A percentile compares a stretch with the other conserved stretches of the same genome.
These are phyloP conservation scores for Pulveroboletus sp. DNA, from an alignment of 768 basidiomycete species.

Conservation along the genomic window DNA sequence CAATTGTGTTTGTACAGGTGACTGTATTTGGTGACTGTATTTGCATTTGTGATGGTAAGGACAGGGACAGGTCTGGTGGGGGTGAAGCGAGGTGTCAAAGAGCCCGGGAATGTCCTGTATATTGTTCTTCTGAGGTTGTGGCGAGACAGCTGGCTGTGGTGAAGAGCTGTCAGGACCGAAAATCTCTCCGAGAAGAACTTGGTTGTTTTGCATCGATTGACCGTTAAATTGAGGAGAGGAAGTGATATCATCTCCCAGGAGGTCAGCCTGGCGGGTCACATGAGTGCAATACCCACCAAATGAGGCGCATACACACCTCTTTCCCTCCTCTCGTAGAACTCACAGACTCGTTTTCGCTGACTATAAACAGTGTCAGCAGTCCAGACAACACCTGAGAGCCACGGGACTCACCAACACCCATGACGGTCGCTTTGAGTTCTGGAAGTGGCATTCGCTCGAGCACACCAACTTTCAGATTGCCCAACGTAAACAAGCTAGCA, in stretches of 20 bases:
- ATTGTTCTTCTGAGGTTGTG: conserved; percentile 50
- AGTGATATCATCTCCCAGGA: conserved; percentile 74
- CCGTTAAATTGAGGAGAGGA: conserved; percentile 41
- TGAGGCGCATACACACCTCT: conserved; percentile 46
- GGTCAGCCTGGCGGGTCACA: conserved; percentile 47
- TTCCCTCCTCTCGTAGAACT: conserved; percentile 79
- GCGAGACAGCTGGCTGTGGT: conserved; percentile 36
- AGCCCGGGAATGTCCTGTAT: conserved; percentile 91
- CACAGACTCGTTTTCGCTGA: conserved; percentile 94
- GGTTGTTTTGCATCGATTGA: conserved; percentile 55
- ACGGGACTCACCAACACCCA: conserved; percentile 71
- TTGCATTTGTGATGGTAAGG: conserved; percentile 37
- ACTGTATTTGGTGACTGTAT: conserved; percentile 26
- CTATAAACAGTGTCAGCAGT: conserved; percentile 36
- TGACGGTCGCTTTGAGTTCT: conserved; percentile 94
- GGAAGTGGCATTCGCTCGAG: conserved; percentile 99
- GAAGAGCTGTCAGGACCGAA: conserved; percentile 55
- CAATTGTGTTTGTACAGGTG: conserved; percentile 33
- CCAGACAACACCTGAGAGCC: background rate
- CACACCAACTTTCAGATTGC: conserved; percentile 77
- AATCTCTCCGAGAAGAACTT: conserved; percentile 89
- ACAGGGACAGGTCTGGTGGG: conserved; percentile 8
- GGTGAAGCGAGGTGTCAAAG: conserved; percentile 54
- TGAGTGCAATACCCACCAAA: background rate
- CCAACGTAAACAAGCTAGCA: conserved; percentile 74